Percentiles rank a stretch among this genome's conserved stretches.
Evolutionary conservation across 2,329 filamentous ascomycete genomes (phyloP).

Genomic region (Harringtonia lauricola): DNA sequence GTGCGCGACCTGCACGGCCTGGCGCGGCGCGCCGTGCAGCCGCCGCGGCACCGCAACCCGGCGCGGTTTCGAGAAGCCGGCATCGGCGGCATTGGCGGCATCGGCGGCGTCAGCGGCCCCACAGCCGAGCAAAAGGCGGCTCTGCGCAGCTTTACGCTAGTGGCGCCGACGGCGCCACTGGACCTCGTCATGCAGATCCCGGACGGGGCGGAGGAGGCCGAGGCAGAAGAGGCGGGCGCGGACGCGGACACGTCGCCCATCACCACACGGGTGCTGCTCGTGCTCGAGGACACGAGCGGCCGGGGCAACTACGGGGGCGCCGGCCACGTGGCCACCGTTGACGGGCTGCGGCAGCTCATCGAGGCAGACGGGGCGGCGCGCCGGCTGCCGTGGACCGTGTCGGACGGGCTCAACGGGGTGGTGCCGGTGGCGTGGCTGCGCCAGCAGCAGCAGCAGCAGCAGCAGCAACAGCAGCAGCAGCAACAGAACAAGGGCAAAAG

Average conservation of each 20-base stretch:
- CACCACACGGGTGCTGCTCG: conserved; percentile 22
- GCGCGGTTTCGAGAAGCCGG: conserved; percentile 18
- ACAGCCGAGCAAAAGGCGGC: conserved; percentile 8
- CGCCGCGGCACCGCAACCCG: conserved; percentile 22
- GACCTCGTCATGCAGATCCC: conserved; percentile 12
- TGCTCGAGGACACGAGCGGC: conserved; percentile 17
- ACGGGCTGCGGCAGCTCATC: conserved; percentile 26
- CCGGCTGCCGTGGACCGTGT: conserved; percentile 25
- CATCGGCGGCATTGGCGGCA: too few species aligned
- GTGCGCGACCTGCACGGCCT: conserved; percentile 35
- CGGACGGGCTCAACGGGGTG: conserved; percentile 10
- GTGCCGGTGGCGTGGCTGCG: conserved; percentile 14
- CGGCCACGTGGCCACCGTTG: conserved; percentile 17
- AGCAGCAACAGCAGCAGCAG: background rate
- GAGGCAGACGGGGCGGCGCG: conserved; percentile 29
- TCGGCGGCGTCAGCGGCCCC: background rate
- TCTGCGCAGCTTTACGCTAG: conserved; percentile 19
- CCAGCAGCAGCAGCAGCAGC: conserved; percentile 7
- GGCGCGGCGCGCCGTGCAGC: conserved; percentile 15
- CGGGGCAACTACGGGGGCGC: conserved; percentile 12
- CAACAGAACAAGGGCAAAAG: background rate
- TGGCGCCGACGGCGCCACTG: conserved; percentile 17
- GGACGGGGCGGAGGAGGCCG: background rate
- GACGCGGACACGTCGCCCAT: conserved; percentile 8
- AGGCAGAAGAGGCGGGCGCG: too few species aligned